These are phyloP conservation scores for Protomyces inundatus DNA, from an alignment of 1,139 yeast species.

Conservation along the genomic window DNA sequence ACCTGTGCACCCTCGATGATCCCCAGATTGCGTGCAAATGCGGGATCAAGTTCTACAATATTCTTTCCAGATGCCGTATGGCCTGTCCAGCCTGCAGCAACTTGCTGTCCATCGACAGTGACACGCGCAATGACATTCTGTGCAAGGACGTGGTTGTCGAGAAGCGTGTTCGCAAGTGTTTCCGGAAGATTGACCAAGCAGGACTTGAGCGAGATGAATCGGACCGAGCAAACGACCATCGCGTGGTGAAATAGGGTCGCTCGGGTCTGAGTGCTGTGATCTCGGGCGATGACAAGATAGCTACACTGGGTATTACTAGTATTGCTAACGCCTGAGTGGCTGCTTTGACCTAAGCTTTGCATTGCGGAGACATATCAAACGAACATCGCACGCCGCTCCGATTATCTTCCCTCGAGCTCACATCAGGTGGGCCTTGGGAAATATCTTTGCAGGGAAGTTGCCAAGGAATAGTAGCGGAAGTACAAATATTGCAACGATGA, in stretches of 20 bases:
- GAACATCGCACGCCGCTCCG: no score
- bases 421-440: no score
- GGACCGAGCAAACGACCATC: slow-evolving; percentile 32
- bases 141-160: slow-evolving; percentile 51
- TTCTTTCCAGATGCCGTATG: slow-evolving; percentile 43
- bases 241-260: background rate
- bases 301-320: no score
- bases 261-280: no score
- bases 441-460: no score
- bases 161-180: slow-evolving; percentile 47
- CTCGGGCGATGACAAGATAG: no score
- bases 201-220: slow-evolving; percentile 44
- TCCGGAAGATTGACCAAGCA: slow-evolving; percentile 60
- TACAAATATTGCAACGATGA: no score
- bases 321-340: no score
- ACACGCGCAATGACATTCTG: slow-evolving; percentile 60
- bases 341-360: no score
- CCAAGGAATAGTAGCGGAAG: no score
- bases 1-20: slow-evolving; percentile 47
- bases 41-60: slow-evolving; percentile 51
- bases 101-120: slow-evolving; percentile 39
- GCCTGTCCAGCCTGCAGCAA: slow-evolving; percentile 83
- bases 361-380: no score
- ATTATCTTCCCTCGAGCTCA: no score
- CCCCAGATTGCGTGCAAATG: slow-evolving; percentile 46